Evolutionary conservation across 768 basidiomycete species (phyloP), one percentile per base, ranked within the genome.

Genomic region (Mycena amicta): DNA sequence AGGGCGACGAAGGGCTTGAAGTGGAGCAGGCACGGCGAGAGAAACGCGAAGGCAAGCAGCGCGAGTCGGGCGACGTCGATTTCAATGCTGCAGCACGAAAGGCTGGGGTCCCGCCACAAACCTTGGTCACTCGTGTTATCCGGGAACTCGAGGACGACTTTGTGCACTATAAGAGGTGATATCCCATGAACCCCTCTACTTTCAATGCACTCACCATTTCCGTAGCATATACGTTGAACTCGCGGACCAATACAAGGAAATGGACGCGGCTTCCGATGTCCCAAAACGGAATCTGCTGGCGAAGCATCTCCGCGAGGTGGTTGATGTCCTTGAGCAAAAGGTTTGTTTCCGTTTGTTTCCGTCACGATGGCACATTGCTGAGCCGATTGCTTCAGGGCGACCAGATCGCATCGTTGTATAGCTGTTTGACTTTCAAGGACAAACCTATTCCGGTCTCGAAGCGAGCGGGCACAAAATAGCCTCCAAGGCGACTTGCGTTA

Each of bases 141-240:
- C 71, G 89, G 59, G 93, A 96, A 72, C 78, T 99, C 6, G 96
- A 98, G 70, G 94, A 94, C 60, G 96, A 99, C 69, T 98, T 98
- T 68, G 85, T 84, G 31, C 93, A 94, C 74, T 96, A 95, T 72
- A 97, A 93, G 74, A 87, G 89, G 97, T 98, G 63, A 27, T 20
- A 5, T n/a, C n/a, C n/a, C n/a, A n/a, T n/a, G n/a, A n/a, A n/a
- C n/a, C n/a, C n/a, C n/a, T n/a, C n/a, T n/a, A n/a, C n/a, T n/a
- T n/a, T n/a, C n/a, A n/a, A n/a, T n/a, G n/a, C n/a, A n/a, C n/a
- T n/a, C n/a, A n/a, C n/a, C n/a, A n/a, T n/a, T n/a, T n/a, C n/a
- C n/a, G n/a, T 5, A 98, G 96, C 64, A 87, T 97, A 49, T 99
- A 98, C 65, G 75, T 87, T 53, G 92, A 94, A 67, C 80, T 98